Evolutionary conservation across 257 asterid genomes (phyloP).

Genomic region (Henckelia pumila): DNA sequence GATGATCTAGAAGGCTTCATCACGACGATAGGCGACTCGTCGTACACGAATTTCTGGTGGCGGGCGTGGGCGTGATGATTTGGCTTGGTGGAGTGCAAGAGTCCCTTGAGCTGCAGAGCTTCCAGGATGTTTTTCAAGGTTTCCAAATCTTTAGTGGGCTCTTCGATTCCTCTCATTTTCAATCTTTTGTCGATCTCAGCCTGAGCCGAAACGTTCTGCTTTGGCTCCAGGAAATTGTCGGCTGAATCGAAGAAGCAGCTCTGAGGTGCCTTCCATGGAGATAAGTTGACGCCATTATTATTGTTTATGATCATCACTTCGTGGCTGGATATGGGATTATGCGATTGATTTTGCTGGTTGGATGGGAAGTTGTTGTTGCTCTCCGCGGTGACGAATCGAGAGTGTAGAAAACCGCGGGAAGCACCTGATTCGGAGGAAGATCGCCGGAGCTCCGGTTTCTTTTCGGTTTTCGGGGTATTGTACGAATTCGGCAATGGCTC

Average conservation of each 20-base stretch:
- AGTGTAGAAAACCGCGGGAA: conserved; percentile 56
- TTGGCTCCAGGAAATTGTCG: conserved; percentile 79
- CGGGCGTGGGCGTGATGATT: conserved; percentile 25
- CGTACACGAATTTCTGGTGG: conserved; percentile 53
- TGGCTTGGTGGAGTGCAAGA: conserved; percentile 55
- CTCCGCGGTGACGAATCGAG: conserved; percentile 36
- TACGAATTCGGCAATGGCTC: conserved; percentile 52
- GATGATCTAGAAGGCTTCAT: conserved; percentile 50
- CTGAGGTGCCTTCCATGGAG: conserved; percentile 53
- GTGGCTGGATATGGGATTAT: background rate
- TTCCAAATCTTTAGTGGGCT: conserved; percentile 74
- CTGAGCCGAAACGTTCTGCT: conserved; percentile 41
- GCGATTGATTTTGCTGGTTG: conserved; percentile 32
- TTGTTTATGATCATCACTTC: background rate
- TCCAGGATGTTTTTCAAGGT: conserved; percentile 83
- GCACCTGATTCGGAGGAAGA: conserved; percentile 70
- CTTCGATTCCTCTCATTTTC: conserved; percentile 71
- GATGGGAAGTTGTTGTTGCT: conserved; percentile 22
- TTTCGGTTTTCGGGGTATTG: conserved; percentile 23
- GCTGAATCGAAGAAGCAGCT: conserved; percentile 67
- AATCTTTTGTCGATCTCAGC: conserved; percentile 69
- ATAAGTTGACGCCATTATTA: background rate
- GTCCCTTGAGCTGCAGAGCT: conserved; percentile 90
- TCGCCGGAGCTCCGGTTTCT: conserved; percentile 63
- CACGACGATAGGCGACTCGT: conserved; percentile 58